Evolutionary conservation across 2,329 filamentous ascomycete species (phyloP).

Genomic region (Epichloe sylvatica): DNA sequence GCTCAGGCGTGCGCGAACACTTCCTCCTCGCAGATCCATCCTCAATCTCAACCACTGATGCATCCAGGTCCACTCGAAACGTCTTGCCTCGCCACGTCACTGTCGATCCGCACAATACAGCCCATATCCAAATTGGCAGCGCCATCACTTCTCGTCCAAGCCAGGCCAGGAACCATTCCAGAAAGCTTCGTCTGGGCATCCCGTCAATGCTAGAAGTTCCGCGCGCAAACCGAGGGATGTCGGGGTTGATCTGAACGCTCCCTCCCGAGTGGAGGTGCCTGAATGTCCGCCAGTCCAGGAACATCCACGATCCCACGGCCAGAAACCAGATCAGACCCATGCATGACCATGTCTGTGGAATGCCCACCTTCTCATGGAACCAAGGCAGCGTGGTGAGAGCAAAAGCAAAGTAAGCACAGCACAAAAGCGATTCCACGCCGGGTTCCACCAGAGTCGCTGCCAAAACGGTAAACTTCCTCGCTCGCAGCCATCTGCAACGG

Average conservation of each 20-base stretch:
- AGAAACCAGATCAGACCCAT: conserved; percentile 52
- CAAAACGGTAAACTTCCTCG: conserved; percentile 86
- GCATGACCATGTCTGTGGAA: conserved; percentile 52
- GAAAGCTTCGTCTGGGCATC: conserved; percentile 40
- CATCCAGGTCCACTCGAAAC: conserved; percentile 73
- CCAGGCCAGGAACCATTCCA: conserved; percentile 71
- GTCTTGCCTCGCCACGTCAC: conserved; percentile 75
- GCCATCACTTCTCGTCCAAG: conserved; percentile 69
- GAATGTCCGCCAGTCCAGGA: conserved; percentile 61
- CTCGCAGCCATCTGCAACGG: conserved; percentile 78
- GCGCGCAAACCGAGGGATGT: conserved; percentile 63
- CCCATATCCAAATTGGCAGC: conserved; percentile 80
- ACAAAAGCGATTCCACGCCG: conserved; percentile 77
- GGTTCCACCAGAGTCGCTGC: conserved; percentile 84
- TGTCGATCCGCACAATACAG: conserved; percentile 74
- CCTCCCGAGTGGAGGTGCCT: conserved; percentile 57
- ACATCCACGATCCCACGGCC: conserved; percentile 57
- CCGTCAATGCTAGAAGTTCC: conserved; percentile 24
- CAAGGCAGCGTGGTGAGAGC: conserved; percentile 60
- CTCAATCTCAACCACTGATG: conserved; percentile 48
- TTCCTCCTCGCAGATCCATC: conserved; percentile 1
- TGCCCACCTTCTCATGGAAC: conserved; percentile 36
- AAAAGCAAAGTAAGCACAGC: conserved; percentile 67
- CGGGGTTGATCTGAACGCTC: conserved; percentile 54
- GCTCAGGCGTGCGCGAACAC: conserved; percentile 9